These are phyloP conservation scores for Trypanosomatidae sp. DNA, from an alignment of 208 protist species.

Conservation along the genomic window DNA sequence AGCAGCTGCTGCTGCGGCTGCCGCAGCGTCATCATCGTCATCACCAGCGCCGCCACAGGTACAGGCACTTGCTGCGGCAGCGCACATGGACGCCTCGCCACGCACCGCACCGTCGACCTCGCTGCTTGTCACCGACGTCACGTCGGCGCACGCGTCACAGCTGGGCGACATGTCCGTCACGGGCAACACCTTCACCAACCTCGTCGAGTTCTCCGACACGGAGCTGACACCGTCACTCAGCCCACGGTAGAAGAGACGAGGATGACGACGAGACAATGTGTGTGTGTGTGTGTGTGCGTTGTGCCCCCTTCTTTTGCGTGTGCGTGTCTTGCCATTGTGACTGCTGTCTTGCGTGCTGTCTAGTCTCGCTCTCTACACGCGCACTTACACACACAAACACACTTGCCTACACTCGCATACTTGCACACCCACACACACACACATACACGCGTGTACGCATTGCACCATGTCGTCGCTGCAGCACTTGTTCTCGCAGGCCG, in stretches of 20 bases:
- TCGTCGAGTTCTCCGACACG: constrained; percentile 59
- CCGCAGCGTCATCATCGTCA: too few species aligned
- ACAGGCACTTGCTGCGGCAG: too few species aligned
- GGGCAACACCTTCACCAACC: constrained; percentile 52
- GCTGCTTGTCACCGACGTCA: too few species aligned
- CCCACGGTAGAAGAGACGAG: neutral
- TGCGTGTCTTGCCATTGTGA: neutral
- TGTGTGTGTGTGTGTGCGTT: neutral
- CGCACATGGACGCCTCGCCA: too few species aligned
- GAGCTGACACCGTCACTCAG: constrained; percentile 9
- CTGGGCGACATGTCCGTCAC: too few species aligned
- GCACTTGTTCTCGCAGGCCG: constrained; percentile 59
- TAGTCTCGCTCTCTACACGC: neutral
- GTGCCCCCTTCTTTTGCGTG: neutral
- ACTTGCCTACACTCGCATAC: too few species aligned
- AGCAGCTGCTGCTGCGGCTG: too few species aligned
- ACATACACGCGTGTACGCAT: neutral
- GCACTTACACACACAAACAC: neutral
- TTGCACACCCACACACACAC: neutral
- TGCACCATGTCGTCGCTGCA: constrained; percentile 45
- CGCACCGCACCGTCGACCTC: too few species aligned
- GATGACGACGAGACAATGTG: neutral
- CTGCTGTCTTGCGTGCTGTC: neutral
- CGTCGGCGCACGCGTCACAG: too few species aligned
- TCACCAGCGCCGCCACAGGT: too few species aligned